Conservation (phyloP, 2,329 filamentous ascomycete genomes). For the Fusarium sp. region DNA sequence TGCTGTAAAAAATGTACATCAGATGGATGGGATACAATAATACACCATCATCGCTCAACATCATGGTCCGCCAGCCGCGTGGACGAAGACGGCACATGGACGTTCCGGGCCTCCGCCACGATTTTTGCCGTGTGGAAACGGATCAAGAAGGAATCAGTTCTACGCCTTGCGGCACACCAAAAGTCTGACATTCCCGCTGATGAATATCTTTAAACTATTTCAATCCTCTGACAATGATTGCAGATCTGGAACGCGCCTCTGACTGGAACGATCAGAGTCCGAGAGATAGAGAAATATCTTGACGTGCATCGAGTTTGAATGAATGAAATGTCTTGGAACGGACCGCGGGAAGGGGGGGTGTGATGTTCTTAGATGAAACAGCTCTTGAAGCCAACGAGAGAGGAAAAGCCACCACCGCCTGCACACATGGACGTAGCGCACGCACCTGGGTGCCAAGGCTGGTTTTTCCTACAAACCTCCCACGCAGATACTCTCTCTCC, state of each 20-base stretch:
- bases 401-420: constrained; percentile 5
- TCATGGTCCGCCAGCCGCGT: neutral
- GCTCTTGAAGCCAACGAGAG: constrained; percentile 25
- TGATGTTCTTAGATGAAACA: constrained; percentile 29
- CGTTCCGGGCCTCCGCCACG: neutral
- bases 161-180: constrained; percentile 9
- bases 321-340: neutral
- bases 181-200: neutral
- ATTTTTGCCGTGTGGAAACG: neutral
- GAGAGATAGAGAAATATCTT: constrained; percentile 6
- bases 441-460: constrained; percentile 25
- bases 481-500: neutral
- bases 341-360: neutral
- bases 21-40: neutral
- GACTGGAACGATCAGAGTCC: constrained; percentile 1
- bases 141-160: neutral
- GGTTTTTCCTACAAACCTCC: neutral
- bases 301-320: neutral
- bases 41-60: neutral
- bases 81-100: constrained; percentile 7
- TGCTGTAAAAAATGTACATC: neutral
- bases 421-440: neutral
- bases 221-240: neutral
- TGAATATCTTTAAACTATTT: neutral
- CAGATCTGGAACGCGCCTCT: constrained; percentile 2